Evolutionary conservation across 2,329 filamentous ascomycete genomes (phyloP).

Genomic region (Exophiala alcalophila): DNA sequence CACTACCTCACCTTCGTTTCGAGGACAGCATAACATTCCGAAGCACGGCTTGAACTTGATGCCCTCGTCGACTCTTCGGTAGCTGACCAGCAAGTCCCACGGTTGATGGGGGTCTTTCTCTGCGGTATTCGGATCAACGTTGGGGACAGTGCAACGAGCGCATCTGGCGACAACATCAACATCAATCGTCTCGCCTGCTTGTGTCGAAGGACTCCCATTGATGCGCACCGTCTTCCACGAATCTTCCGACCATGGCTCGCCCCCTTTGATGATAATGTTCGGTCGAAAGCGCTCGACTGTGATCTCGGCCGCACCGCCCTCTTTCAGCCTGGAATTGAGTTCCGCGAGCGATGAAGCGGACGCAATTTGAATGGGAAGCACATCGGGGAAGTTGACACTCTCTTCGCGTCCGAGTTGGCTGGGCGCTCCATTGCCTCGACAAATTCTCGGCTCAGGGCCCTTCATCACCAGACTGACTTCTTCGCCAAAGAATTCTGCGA

Average conservation of each 20-base stretch:
- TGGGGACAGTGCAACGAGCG: slow-evolving; percentile 61
- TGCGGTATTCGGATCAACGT: slow-evolving; percentile 62
- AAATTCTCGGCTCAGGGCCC: slow-evolving; percentile 55
- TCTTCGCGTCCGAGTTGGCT: slow-evolving; percentile 54
- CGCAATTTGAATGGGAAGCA: slow-evolving; percentile 56
- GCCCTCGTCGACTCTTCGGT: slow-evolving; percentile 58
- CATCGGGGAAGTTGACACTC: slow-evolving; percentile 58
- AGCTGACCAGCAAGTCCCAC: slow-evolving; percentile 61
- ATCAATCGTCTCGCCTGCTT: slow-evolving; percentile 35
- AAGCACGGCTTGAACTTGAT: slow-evolving; percentile 65
- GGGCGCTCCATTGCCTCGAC: slow-evolving; percentile 56
- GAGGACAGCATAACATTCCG: slow-evolving; percentile 63
- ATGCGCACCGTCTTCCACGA: slow-evolving; percentile 60
- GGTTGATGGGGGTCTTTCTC: slow-evolving; percentile 58
- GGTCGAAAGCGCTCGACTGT: slow-evolving; percentile 62
- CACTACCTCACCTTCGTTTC: slow-evolving; percentile 52
- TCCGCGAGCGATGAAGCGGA: slow-evolving; percentile 57
- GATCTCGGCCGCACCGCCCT: slow-evolving; percentile 46
- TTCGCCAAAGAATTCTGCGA: slow-evolving; percentile 52
- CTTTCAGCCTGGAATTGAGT: slow-evolving; percentile 53
- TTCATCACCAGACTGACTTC: slow-evolving; percentile 61
- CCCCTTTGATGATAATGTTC: slow-evolving; percentile 60
- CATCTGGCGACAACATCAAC: slow-evolving; percentile 60
- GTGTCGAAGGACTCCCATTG: slow-evolving; percentile 30
- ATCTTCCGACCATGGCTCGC: slow-evolving; percentile 59